Evolutionary conservation across 371 early-diverging fungal species (phyloP).

Genomic region (Capillidium heterosporum): DNA sequence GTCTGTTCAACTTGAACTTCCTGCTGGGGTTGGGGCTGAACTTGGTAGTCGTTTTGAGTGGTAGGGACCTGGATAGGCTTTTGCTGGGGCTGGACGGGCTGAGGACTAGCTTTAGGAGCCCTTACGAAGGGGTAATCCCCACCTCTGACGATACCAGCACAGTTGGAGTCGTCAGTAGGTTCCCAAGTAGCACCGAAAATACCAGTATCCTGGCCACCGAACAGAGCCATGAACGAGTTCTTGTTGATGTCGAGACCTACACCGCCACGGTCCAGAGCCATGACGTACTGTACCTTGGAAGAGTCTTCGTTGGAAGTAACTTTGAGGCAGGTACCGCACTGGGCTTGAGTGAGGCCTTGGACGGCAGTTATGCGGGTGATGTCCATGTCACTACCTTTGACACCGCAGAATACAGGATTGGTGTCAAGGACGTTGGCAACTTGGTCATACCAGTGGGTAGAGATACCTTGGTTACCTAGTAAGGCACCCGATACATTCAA

Average conservation of each 20-base stretch:
- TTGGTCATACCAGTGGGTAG: background rate
- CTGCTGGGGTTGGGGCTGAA: no score
- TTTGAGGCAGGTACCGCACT: slow-evolving; percentile 27
- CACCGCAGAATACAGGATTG: slow-evolving; percentile 26
- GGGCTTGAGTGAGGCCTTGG: slow-evolving; percentile 17
- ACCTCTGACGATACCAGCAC: slow-evolving; percentile 5
- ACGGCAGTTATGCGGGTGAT: slow-evolving; percentile 30
- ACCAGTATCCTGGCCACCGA: slow-evolving; percentile 12
- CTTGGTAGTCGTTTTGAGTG: no score
- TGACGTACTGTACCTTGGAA: slow-evolving; percentile 20
- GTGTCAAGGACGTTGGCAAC: background rate
- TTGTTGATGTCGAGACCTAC: slow-evolving; percentile 23
- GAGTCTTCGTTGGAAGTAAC: slow-evolving; percentile 13
- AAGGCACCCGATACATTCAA: background rate
- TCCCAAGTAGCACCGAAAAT: slow-evolving; percentile 14
- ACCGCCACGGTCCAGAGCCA: slow-evolving; percentile 32
- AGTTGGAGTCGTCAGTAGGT: slow-evolving; percentile 11
- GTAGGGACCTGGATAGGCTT: no score
- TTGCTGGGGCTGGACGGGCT: no score
- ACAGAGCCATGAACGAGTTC: slow-evolving; percentile 13
- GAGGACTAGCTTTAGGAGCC: no score
- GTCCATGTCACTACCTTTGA: slow-evolving; percentile 22
- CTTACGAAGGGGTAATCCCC: background rate
- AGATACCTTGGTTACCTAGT: background rate
- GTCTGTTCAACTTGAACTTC: no score